Conservation (phyloP, 1,284 basidiomycete genomes). For the Puccinia novopanici region DNA sequence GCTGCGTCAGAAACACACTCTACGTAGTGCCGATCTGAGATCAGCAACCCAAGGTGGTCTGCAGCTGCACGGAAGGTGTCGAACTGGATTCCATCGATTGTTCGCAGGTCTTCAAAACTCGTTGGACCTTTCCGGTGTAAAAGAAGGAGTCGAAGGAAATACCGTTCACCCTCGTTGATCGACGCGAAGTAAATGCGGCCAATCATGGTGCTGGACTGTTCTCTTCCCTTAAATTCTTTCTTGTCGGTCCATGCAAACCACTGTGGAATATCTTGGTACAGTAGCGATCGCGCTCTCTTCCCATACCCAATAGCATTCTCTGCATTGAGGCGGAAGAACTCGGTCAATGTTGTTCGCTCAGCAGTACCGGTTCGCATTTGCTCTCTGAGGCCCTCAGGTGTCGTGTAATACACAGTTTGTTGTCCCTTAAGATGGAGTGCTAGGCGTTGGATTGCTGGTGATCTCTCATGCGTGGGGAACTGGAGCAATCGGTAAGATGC, state of each 20-base stretch:
- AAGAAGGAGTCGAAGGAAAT: neutral
- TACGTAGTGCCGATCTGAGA: no score
- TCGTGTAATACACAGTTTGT: neutral
- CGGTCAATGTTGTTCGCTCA: neutral
- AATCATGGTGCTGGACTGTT: neutral
- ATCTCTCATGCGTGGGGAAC: neutral
- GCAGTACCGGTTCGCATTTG: conserved; percentile 3
- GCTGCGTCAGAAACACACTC: no score
- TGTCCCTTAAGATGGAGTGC: neutral
- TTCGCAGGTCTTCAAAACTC: no score
- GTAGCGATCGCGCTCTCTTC: neutral
- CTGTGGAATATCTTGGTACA: conserved; percentile 6
- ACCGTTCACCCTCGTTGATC: neutral
- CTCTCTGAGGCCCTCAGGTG: neutral
- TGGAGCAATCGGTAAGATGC: conserved; percentile 1
- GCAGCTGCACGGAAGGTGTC: no score
- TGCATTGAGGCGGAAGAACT: no score
- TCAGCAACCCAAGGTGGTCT: no score
- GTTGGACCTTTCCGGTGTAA: neutral
- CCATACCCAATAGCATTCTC: neutral
- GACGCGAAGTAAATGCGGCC: neutral
- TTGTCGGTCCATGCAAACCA: neutral
- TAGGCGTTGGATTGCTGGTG: conserved; percentile 13
- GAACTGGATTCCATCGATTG: no score
- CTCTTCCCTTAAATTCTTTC: neutral